phyloP scores from a whole-genome alignment of 805 yeast species.

The Yarrowia alimentaria region DNA sequence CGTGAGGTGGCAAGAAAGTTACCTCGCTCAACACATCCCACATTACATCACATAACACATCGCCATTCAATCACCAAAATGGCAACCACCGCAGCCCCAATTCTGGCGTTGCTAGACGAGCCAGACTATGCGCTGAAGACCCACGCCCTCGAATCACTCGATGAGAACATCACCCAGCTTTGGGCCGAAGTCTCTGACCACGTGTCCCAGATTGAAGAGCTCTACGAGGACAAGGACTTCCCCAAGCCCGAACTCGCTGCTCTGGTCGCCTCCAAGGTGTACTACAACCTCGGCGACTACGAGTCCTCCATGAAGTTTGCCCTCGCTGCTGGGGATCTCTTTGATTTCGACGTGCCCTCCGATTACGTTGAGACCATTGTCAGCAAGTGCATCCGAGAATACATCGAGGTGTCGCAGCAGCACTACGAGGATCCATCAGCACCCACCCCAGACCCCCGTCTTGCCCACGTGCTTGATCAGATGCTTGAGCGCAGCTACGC shows the following conservation, averaged over 20 bases:
- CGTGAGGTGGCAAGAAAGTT: slow-evolving; percentile 24
- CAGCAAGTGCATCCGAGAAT: slow-evolving; percentile 84
- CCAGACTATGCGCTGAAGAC: slow-evolving; percentile 71
- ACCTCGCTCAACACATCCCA: neutral
- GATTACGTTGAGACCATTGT: slow-evolving; percentile 93
- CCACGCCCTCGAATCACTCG: slow-evolving; percentile 80
- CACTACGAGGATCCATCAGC: slow-evolving; percentile 42
- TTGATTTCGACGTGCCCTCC: slow-evolving; percentile 70
- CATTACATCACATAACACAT: slow-evolving; percentile 1
- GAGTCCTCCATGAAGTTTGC: slow-evolving; percentile 88
- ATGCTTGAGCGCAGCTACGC: slow-evolving; percentile 80
- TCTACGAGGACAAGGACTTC: slow-evolving; percentile 81
- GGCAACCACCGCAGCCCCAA: slow-evolving; percentile 88
- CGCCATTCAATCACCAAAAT: slow-evolving; percentile 35
- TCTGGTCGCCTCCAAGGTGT: slow-evolving; percentile 82
- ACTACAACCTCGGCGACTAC: slow-evolving; percentile 90
- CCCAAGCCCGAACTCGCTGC: slow-evolving; percentile 83
- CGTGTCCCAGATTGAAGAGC: slow-evolving; percentile 81
- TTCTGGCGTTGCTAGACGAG: slow-evolving; percentile 84
- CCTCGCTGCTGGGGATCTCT: slow-evolving; percentile 75
- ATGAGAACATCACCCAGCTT: slow-evolving; percentile 78
- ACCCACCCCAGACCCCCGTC: slow-evolving; percentile 50
- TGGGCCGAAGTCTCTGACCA: slow-evolving; percentile 98
- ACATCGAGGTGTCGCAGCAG: slow-evolving; percentile 62
- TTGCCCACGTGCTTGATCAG: slow-evolving; percentile 70